Base-by-base conservation (phyloP, 2,329 filamentous ascomycete genomes). In the Paecilomyces sp. region DNA sequence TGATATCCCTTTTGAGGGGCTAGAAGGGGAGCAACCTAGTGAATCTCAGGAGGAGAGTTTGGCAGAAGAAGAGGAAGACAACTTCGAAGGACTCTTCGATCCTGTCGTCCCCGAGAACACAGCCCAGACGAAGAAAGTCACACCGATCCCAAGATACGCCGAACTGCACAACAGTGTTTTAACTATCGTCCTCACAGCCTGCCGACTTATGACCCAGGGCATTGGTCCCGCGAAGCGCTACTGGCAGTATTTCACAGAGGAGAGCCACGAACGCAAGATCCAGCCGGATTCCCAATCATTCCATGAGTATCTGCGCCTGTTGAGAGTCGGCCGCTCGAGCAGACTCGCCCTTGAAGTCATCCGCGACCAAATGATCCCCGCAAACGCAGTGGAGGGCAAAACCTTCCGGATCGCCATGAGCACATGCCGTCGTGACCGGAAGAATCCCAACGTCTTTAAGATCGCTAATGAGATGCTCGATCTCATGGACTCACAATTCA, bases 371-470 rank as follows among this genome's bases (percentile, higher is more conserved):
- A 72, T 74, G 65, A 59, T 88, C 67, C 84, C 83, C 1, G 67
- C 68, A 24, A 67, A 75, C 6, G 65, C 78, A 62, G 69, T 83
- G 47, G 74, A 70, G 59, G 66, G 70, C 34, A 83, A 82, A 60
- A 85, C 85, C 9, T 90, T 92, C 76, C 83, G 85, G 57, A 83
- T 91, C 54, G 91, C 88, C 58, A 85, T 97, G 79, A 82, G 83
- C 63, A 82, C 85, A 4, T 96, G 92, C 72, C 77, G 85, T 25
- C 84, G 88, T 59, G 91, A 97, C 77, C 88, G 86, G 68, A 86
- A 87, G 58, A 96, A 95, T 71, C 79, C 73, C n/a, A 83, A 87
- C 57, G 83, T 85, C 24, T 83, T 96, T 64, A 74, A 79, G 2
- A 82, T 88, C 64, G 88, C 90, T 3, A 84, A 80, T 56, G 74